Evolutionary conservation across 768 basidiomycete species (phyloP), one percentile per base, ranked within the genome.

Genomic region (Rhodocollybia butyracea): DNA sequence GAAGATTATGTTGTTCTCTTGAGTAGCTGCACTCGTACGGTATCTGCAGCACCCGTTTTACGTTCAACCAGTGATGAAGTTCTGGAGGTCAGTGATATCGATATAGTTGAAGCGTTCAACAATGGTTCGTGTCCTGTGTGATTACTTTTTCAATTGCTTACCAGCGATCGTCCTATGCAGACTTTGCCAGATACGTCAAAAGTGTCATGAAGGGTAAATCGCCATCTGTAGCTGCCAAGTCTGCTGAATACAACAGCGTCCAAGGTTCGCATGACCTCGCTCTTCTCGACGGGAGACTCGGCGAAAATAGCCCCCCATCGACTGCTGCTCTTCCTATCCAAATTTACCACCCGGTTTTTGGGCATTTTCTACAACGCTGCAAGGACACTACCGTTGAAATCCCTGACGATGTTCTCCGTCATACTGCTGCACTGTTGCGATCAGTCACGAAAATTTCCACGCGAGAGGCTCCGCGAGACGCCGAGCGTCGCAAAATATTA

Each of bases 271-370:
- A 11, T 26, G 26, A 8, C 15, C 15, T 19, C 19, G 26, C 24
- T n/a, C 5, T 63, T 1, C 47, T 57, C 0, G 60, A 65, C 26
- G 42, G 60, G 29, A 39, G 58, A 1, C 55, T 10, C 24, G 2
- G 48, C 30, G 17, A 11, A 27, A 12, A 5, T 5, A 8, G 0
- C 8, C 15, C 43, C 2, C 22, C 7, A 7, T n/a, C n/a, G n/a
- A 45, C 59, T 40, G 60, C 57, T 15, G 57, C 53, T 0, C 51
- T 50, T 27, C 56, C 50, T 2, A 60, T 57, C 19, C 50, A 60
- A 43, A 10, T 60, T 17, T 60, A 57, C 39, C 31, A 61, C 22
- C 58, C 61, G 3, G 56, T 55, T 22, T 66, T 66, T 8, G 53
- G 61, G 12, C 40, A 30, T 22, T 66, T 66, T 47, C 47, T 46